Evolutionary conservation across 805 yeast species (phyloP), one percentile per base, ranked within the genome.

Genomic region (Hanseniaspora meyeri): DNA sequence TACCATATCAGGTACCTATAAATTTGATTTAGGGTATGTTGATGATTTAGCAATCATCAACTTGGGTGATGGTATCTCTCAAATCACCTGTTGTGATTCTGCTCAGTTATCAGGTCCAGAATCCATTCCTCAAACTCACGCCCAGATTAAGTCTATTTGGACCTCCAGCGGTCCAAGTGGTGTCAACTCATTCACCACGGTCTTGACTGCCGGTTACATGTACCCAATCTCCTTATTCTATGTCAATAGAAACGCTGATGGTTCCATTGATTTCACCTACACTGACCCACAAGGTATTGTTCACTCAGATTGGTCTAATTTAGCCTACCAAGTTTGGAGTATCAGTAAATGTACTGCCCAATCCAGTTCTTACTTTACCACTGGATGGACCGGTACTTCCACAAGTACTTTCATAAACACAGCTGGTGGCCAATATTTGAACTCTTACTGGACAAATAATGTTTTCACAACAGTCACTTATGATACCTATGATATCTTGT

Each of bases 151-250:
- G 11, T 50, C 55, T 19, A n/a, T 39, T 3, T 56, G 58, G 58
- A 50, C 58, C 24, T 8, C 48, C 1, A n/a, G 16, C 8, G 58
- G 58, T 5, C 51, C 55, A 27, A 38, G 49, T 43, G 56, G 57
- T 40, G 48, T 40, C 11, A 48, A 40, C 29, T 12, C 43, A 1
- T 43, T 59, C 29, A 47, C 63, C 6, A 56, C 60, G 19, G 61
- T 62, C 37, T 59, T 67, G 43, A 37, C 56, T 2, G 63, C 59
- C 3, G 71, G 70, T 14, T 51, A 54, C 36, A 64, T 62, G 55
- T 69, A 68, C 57, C 72, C 72, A 12, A 50, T 66, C 2, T 63
- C 67, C 56, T 55, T 67, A 19, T 62, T 64, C 14, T 64, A 55
- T 37, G 58, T 60, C 17, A 67, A 68, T 50, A 57, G 59, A 40